Base-by-base conservation (phyloP, 2,329 filamentous ascomycete species). In the Allantophomopsis cytisporea region DNA sequence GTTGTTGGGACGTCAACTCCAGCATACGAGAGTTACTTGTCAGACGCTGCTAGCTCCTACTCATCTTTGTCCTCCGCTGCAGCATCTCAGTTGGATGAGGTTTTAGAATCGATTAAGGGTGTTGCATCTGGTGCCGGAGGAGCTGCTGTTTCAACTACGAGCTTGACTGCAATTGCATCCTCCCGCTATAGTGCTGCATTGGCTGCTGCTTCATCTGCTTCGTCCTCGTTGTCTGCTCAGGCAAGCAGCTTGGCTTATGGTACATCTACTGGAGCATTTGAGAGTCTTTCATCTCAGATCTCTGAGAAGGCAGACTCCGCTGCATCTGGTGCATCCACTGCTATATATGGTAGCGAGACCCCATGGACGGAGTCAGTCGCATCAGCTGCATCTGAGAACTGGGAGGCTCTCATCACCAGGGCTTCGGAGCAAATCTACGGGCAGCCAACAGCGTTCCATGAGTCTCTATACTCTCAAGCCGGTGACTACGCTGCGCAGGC, bases 401-500 rank as follows among this genome's bases (percentile, higher is more conserved):
- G 54, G 54, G 53, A 55, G 35, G 47, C 48, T 33, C 46, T 55
- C 3, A 43, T 56, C 21, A 55, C 51, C 10, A 52, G 52, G 41
- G 54, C 54, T 10, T 55, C 50, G 38, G 43, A 44, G 15, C 53
- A 56, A 32, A 45, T 57, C 8, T 56, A 57, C 36, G 55, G 52
- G 17, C 43, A 46, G 20, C 47, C 53, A 7, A 54, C 54, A 6
- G 53, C 54, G 13, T 54, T 56, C 53, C 45, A 49, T 49, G 54
- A 66, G 41, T 60, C 62, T 17, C 60, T 65, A 40, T 63, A 54
- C 2, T 55, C 65, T 5, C 66, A 69, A 44, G 77, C 71, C 4
- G 67, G 66, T 23, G 63, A 62, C 10, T 80, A 77, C 51, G 72
- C 72, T 15, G 69, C 72, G 10, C 74, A 78, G 34, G 80, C 74